Conservation (phyloP, 495 filamentous ascomycete species). For the Aspergillus sclerotiicarbonarius region DNA sequence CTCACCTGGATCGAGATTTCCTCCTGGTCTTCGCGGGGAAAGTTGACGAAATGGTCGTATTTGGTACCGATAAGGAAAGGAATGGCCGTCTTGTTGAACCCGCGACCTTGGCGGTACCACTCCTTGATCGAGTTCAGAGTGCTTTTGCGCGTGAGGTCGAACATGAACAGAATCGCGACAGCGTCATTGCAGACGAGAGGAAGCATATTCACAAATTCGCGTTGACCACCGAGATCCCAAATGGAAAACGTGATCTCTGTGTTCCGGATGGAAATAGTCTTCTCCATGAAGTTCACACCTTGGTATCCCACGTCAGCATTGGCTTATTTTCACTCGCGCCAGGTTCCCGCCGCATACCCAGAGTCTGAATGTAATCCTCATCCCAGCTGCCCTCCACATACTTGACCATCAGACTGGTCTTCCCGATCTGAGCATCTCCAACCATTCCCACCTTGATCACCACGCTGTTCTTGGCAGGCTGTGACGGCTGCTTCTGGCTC, state of each 20-base stretch:
- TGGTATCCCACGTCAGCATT: slow-evolving; percentile 1
- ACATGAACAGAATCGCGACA: slow-evolving; percentile 98
- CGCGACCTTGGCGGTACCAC: slow-evolving; percentile 96
- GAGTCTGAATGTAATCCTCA: slow-evolving; percentile 98
- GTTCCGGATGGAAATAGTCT: slow-evolving; percentile 98
- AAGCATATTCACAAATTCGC: slow-evolving; percentile 99
- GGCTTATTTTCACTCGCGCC: not conserved
- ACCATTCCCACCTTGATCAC: slow-evolving; percentile 99
- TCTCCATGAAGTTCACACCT: slow-evolving; percentile 99
- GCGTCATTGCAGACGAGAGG: slow-evolving; percentile 98
- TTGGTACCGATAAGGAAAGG: slow-evolving; percentile 96
- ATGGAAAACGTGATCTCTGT: slow-evolving; percentile 99
- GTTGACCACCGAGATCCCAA: slow-evolving; percentile 97
- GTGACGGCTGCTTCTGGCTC: slow-evolving; percentile 38
- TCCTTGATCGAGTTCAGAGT: slow-evolving; percentile 99
- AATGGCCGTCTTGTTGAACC: slow-evolving; percentile 99
- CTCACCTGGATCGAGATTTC: slow-evolving; percentile 92
- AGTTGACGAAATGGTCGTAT: slow-evolving; percentile 98
- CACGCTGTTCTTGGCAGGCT: slow-evolving; percentile 71
- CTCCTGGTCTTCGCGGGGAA: slow-evolving; percentile 94
- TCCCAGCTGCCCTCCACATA: slow-evolving; percentile 99
- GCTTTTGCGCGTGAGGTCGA: slow-evolving; percentile 95
- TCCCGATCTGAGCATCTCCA: slow-evolving; percentile 97
- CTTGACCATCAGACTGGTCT: slow-evolving; percentile 99
- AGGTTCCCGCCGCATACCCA: slow-evolving; percentile 56